phyloP scores from a whole-genome alignment of 2,329 filamentous ascomycete genomes.

The Aaosphaeria arxii region DNA sequence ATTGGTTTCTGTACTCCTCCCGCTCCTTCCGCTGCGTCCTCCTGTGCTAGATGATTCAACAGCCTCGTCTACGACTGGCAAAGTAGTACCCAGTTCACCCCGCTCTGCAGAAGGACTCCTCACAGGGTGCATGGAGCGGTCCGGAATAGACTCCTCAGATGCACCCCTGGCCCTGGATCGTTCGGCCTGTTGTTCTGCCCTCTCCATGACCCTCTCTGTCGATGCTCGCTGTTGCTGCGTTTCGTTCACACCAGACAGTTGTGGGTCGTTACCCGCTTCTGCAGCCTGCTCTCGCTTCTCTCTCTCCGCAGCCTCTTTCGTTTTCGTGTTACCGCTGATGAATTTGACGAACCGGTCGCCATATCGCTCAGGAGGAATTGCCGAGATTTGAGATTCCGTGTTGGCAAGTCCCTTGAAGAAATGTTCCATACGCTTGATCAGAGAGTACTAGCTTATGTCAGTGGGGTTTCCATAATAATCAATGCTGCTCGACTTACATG shows the following conservation, averaged over 20 bases:
- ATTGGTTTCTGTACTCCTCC: conserved; percentile 29
- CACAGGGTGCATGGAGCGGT: conserved; percentile 58
- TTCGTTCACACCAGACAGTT: conserved; percentile 38
- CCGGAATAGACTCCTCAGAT: conserved; percentile 57
- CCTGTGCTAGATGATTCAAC: conserved; percentile 70
- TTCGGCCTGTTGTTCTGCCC: conserved; percentile 60
- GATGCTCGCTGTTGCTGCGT: conserved; percentile 23
- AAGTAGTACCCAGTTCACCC: conserved; percentile 53
- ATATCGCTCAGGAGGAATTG: conserved; percentile 84
- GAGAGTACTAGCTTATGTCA: conserved; percentile 69
- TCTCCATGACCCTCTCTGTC: conserved; percentile 55
- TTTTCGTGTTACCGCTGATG: conserved; percentile 87
- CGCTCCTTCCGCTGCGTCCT: conserved; percentile 51
- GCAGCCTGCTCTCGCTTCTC: conserved; percentile 39
- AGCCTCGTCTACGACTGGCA: conserved; percentile 90
- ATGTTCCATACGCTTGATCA: conserved; percentile 91
- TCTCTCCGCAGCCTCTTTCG: conserved; percentile 74
- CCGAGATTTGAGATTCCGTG: conserved; percentile 84
- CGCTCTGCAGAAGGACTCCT: conserved; percentile 58
- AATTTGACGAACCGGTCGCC: conserved; percentile 93
- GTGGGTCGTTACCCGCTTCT: conserved; percentile 33
- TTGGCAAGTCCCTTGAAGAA: conserved; percentile 92
- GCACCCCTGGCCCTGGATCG: conserved; percentile 52
- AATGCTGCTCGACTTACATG: conserved; percentile 63
- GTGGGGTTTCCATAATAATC: conserved; percentile 16